Conservation (phyloP, 192 early-diverging fungal species). For the Geranomyces michiganensis region DNA sequence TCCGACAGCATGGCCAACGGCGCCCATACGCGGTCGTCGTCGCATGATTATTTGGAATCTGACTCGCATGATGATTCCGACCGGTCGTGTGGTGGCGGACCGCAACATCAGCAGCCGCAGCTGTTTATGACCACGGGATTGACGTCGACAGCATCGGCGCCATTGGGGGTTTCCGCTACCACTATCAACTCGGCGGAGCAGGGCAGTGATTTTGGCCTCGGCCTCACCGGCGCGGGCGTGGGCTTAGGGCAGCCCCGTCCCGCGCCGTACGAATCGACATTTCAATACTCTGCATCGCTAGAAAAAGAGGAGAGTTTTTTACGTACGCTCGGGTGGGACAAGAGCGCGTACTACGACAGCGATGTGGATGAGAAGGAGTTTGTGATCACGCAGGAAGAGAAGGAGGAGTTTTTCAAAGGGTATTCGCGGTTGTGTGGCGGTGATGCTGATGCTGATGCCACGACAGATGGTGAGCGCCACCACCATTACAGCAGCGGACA, state of each 20-base stretch:
- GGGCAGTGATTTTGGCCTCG: too few relatives aligned
- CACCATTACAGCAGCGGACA: too few relatives aligned
- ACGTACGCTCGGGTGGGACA: conserved; percentile 33
- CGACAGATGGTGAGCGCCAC: too few relatives aligned
- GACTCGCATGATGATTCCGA: conserved; percentile 4
- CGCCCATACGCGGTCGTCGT: conserved; percentile 9
- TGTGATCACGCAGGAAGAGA: conserved; percentile 36
- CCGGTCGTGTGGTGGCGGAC: not conserved
- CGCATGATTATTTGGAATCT: not conserved
- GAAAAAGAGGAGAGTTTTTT: conserved; percentile 34
- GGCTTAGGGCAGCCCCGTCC: conserved; percentile 12
- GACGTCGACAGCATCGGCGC: too few relatives aligned
- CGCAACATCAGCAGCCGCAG: too few relatives aligned
- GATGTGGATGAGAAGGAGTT: conserved; percentile 35
- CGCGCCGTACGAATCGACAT: conserved; percentile 18
- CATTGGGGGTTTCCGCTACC: too few relatives aligned
- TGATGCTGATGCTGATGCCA: too few relatives aligned
- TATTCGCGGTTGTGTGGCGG: conserved; percentile 8
- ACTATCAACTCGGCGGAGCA: too few relatives aligned
- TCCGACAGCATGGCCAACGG: not conserved
- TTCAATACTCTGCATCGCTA: conserved; percentile 36
- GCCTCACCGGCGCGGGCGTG: too few relatives aligned
- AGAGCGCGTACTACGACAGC: conserved; percentile 24
- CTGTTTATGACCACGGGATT: too few relatives aligned
- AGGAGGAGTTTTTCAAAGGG: conserved; percentile 32